Conservation (phyloP, 2,329 filamentous ascomycete genomes). For the Paraphoma sp. region DNA sequence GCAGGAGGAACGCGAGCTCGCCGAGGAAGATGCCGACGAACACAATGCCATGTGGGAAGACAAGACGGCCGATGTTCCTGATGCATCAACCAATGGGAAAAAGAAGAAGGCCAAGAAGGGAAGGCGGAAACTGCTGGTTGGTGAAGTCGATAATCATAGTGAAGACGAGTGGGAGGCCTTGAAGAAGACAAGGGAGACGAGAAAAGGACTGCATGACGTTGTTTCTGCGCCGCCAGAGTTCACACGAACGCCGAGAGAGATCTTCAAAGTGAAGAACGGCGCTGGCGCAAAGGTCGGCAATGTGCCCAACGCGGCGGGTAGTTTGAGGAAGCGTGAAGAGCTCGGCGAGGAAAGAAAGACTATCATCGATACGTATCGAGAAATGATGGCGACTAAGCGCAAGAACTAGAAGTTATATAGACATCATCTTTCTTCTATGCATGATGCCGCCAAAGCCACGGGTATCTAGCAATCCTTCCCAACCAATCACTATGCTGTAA, state of each 20-base stretch:
- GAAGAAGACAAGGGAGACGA: constrained; percentile 62
- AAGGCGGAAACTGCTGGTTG: constrained; percentile 59
- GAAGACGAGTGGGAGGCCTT: constrained; percentile 82
- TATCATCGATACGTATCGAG: constrained; percentile 77
- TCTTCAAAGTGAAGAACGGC: constrained; percentile 69
- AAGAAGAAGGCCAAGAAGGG: constrained; percentile 58
- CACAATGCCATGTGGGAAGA: constrained; percentile 69
- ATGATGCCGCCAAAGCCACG: background rate
- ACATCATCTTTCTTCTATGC: background rate
- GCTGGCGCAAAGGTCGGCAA: constrained; percentile 72
- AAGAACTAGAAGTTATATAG: constrained; percentile 3
- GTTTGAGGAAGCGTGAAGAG: constrained; percentile 75
- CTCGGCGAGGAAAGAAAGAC: constrained; percentile 71
- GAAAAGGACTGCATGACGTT: constrained; percentile 65
- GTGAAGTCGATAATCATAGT: constrained; percentile 60
- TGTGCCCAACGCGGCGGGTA: constrained; percentile 73
- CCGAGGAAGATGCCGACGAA: constrained; percentile 66
- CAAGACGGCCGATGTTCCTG: constrained; percentile 67
- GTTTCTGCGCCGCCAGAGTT: constrained; percentile 79
- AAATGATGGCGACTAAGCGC: constrained; percentile 63
- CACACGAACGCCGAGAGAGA: constrained; percentile 66
- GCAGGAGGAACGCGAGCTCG: constrained; percentile 76
- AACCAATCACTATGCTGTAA: background rate
- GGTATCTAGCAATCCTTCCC: background rate
- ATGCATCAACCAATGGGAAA: constrained; percentile 56